Percentiles rank a stretch among this genome's conserved stretches.
Conservation (phyloP, 768 basidiomycete genomes). For the Mycena indigotica region DNA sequence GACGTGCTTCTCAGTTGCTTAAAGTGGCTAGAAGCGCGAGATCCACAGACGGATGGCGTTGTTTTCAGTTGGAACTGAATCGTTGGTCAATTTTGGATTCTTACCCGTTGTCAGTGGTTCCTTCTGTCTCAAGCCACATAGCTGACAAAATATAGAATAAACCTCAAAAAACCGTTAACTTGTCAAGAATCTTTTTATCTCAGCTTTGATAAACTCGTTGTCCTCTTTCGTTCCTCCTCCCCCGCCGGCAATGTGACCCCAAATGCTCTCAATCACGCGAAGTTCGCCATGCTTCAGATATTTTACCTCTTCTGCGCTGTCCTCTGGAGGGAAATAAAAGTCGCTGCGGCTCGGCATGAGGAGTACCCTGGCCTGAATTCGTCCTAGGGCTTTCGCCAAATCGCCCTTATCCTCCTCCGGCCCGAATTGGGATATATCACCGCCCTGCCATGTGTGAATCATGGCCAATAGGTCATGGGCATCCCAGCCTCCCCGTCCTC, state of each 20-base stretch:
- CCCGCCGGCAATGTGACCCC: constrained; percentile 21
- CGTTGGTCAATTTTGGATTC: too few species aligned
- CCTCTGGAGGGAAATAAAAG: constrained; percentile 21
- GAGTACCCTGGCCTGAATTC: constrained; percentile 12
- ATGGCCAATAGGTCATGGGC: constrained; percentile 17
- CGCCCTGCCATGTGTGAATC: constrained; percentile 18
- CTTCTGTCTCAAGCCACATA: too few species aligned
- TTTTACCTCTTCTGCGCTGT: constrained; percentile 17
- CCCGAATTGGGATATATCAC: constrained; percentile 17
- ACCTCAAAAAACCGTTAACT: too few species aligned
- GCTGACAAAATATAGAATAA: too few species aligned
- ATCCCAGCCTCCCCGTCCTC: constrained; percentile 11
- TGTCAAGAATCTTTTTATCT: constrained; percentile 6
- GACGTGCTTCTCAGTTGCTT: neutral
- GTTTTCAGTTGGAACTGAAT: constrained; percentile 4
- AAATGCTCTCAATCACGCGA: constrained; percentile 18
- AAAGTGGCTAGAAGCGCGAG: constrained; percentile 13
- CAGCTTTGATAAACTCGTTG: constrained; percentile 12
- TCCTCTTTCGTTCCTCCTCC: constrained; percentile 16
- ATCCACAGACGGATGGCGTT: constrained; percentile 3
- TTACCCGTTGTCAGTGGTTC: too few species aligned
- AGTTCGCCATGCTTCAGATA: constrained; percentile 17
- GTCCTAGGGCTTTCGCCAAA: constrained; percentile 14
- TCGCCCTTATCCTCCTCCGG: constrained; percentile 16
- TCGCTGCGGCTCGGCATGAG: constrained; percentile 21